Evolutionary conservation across 2,329 filamentous ascomycete genomes (phyloP).

Genomic region (Penicillium sp.): DNA sequence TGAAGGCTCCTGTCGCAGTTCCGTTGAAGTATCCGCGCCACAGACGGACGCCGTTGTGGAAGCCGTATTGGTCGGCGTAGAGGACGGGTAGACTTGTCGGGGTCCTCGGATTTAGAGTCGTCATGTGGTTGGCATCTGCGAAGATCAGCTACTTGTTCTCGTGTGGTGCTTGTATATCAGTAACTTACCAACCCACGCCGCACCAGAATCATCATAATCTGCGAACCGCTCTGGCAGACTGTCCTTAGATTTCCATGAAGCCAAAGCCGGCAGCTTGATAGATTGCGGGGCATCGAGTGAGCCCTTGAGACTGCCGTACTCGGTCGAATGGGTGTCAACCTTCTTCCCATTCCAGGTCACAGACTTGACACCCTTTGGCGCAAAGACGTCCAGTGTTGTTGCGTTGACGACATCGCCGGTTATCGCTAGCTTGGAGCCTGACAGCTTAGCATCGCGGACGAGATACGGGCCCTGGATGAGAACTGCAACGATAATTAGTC

Average conservation of each 20-base stretch:
- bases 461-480: constrained; percentile 48
- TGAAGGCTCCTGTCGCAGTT: constrained; percentile 31
- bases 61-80: constrained; percentile 42
- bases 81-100: constrained; percentile 41
- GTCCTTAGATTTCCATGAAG: constrained; percentile 36
- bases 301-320: constrained; percentile 35
- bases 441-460: constrained; percentile 40
- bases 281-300: constrained; percentile 23
- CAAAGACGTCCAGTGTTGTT: constrained; percentile 42
- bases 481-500: constrained; percentile 27
- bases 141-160: constrained; percentile 6
- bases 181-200: constrained; percentile 29
- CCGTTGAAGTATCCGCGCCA: constrained; percentile 40
- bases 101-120: constrained; percentile 34
- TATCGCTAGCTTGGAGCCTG: constrained; percentile 34
- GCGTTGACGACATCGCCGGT: constrained; percentile 40
- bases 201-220: constrained; percentile 38
- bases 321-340: constrained; percentile 27
- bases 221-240: constrained; percentile 37
- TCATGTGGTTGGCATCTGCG: constrained; percentile 35
- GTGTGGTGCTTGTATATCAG: neutral
- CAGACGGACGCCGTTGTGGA: constrained; percentile 39
- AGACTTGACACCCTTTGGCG: constrained; percentile 37
- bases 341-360: constrained; percentile 47
- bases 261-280: constrained; percentile 29